Conservation (phyloP, 495 filamentous ascomycete species). For the Xylaria telfairii region DNA sequence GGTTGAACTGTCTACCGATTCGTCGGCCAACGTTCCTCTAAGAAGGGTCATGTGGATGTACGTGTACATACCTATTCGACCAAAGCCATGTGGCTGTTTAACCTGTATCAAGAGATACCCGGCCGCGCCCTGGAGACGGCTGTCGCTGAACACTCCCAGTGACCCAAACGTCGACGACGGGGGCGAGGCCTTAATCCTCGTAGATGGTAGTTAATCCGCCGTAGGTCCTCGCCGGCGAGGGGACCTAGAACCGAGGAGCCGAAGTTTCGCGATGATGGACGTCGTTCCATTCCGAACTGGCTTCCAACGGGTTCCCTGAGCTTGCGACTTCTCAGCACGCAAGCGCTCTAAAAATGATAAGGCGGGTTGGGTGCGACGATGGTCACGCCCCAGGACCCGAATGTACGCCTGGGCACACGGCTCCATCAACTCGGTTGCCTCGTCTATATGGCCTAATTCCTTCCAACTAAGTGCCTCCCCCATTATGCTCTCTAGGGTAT, state of each 20-base stretch:
- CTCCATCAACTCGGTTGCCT: slow-evolving; percentile 10
- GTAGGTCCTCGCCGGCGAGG: neutral
- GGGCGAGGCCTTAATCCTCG: neutral
- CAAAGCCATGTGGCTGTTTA: neutral
- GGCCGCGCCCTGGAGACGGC: neutral
- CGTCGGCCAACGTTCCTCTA: neutral
- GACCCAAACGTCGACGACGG: neutral
- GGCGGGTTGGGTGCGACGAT: neutral
- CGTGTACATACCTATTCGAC: neutral
- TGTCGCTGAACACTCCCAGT: neutral
- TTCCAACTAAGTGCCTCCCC: slow-evolving; percentile 14
- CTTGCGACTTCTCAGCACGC: neutral
- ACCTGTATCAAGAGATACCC: neutral
- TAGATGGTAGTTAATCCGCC: neutral
- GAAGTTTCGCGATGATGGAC: neutral
- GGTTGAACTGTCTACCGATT: neutral
- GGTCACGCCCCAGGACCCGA: neutral
- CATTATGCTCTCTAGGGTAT: slow-evolving; percentile 11
- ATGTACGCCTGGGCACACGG: neutral
- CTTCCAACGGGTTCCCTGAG: neutral
- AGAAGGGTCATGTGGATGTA: neutral
- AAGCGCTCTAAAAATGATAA: neutral
- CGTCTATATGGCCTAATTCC: neutral
- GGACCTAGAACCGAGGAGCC: too few relatives aligned
- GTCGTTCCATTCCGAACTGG: neutral